These are phyloP conservation scores for Bipolaris zeicola DNA, from an alignment of 2,329 filamentous ascomycete genomes.

Conservation along the genomic window DNA sequence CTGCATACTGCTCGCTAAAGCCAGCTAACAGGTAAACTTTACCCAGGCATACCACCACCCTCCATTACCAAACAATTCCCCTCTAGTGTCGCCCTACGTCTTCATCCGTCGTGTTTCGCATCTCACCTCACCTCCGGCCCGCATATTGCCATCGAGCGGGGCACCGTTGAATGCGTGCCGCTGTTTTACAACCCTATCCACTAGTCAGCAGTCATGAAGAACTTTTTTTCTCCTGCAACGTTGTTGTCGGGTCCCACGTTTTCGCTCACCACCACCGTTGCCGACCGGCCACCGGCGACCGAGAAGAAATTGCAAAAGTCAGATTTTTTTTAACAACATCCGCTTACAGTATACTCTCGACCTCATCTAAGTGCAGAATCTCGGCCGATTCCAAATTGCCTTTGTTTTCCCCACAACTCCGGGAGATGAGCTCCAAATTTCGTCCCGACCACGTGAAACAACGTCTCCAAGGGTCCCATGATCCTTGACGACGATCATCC, in stretches of 20 bases:
- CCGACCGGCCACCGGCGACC: background rate
- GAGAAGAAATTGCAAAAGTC: background rate
- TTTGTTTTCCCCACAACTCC: constrained; percentile 2
- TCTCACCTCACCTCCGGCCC: background rate
- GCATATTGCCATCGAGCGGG: background rate
- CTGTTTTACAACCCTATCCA: background rate
- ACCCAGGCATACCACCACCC: background rate
- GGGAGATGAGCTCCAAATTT: constrained; percentile 4
- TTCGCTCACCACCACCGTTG: background rate
- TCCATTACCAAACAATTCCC: background rate
- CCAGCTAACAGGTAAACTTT: background rate
- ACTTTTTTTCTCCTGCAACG: background rate
- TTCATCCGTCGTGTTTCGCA: background rate
- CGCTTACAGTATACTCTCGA: background rate
- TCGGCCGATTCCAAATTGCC: background rate
- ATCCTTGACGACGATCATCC: constrained; percentile 1
- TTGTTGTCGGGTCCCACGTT: no score
- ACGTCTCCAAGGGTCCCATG: background rate
- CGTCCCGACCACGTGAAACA: constrained; percentile 6
- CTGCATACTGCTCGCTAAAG: background rate
- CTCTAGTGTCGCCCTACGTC: background rate
- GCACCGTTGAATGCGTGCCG: background rate
- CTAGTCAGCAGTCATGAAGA: background rate
- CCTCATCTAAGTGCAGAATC: background rate
- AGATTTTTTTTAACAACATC: background rate